Evolutionary conservation across 2,329 filamentous ascomycete genomes (phyloP).

Genomic region (Alternaria longipes): DNA sequence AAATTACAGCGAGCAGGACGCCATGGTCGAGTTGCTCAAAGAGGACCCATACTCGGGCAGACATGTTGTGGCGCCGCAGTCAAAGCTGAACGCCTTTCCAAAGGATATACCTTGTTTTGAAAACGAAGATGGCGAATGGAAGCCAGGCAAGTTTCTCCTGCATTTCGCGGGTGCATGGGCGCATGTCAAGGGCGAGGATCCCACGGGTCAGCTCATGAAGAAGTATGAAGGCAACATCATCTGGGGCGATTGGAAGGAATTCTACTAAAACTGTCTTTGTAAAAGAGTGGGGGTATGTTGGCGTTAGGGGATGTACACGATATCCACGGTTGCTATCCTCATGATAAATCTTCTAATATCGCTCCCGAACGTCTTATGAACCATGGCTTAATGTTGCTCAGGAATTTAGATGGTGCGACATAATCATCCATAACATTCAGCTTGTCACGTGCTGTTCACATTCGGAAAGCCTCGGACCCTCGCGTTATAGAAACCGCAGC

Average conservation of each 20-base stretch:
- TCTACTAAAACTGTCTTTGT: too few relatives aligned
- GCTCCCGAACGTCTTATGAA: too few relatives aligned
- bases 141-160: conserved; percentile 49
- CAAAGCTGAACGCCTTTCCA: conserved; percentile 53
- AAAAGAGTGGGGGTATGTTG: conserved; percentile 27
- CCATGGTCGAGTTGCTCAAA: conserved; percentile 47
- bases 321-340: background rate
- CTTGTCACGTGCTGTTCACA: too few relatives aligned
- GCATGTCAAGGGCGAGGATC: conserved; percentile 51
- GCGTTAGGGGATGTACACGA: background rate
- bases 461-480: too few relatives aligned
- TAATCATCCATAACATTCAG: too few relatives aligned
- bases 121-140: conserved; percentile 39
- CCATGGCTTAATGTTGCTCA: too few relatives aligned
- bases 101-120: conserved; percentile 53
- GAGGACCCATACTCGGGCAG: conserved; percentile 32
- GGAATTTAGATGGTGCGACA: too few relatives aligned
- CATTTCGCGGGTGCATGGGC: conserved; percentile 57
- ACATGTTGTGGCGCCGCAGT: conserved; percentile 47
- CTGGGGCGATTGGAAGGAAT: conserved; percentile 49
- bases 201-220: conserved; percentile 51
- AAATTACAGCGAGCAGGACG: conserved; percentile 50
- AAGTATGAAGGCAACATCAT: conserved; percentile 48
- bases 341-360: too few relatives aligned
- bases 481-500: too few relatives aligned